These are phyloP conservation scores for Rhizopogon salebrosus DNA, from an alignment of 768 basidiomycete genomes.

Conservation along the genomic window DNA sequence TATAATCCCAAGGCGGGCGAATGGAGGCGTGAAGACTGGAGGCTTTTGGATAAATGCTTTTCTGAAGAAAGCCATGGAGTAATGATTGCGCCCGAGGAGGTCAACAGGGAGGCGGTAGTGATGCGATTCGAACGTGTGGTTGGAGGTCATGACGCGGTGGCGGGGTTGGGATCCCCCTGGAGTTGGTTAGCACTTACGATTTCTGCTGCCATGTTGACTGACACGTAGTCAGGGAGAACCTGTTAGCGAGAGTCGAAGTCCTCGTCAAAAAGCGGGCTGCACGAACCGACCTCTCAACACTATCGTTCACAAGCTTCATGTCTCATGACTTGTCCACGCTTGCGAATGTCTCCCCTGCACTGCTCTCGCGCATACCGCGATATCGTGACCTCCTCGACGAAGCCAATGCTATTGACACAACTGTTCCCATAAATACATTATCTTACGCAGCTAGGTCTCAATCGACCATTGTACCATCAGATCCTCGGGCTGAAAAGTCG, in stretches of 20 bases:
- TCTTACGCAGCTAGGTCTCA: slow-evolving; percentile 12
- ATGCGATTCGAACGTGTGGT: slow-evolving; percentile 47
- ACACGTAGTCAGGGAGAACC: slow-evolving; percentile 8
- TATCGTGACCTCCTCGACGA: slow-evolving; percentile 43
- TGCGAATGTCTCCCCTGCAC: not conserved
- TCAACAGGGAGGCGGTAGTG: slow-evolving; percentile 55
- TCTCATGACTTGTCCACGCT: not conserved
- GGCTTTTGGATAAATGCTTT: slow-evolving; percentile 70
- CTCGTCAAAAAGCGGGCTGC: slow-evolving; percentile 22
- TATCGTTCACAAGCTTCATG: not conserved
- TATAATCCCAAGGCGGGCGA: slow-evolving; percentile 14
- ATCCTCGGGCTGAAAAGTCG: slow-evolving; percentile 46
- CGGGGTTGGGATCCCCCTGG: slow-evolving; percentile 48
- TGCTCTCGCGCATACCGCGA: slow-evolving; percentile 42
- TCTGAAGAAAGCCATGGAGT: slow-evolving; percentile 60
- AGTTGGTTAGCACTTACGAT: slow-evolving; percentile 39
- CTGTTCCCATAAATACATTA: slow-evolving; percentile 12
- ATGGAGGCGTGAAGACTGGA: slow-evolving; percentile 82
- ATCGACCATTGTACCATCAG: slow-evolving; percentile 1
- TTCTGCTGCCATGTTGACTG: not conserved
- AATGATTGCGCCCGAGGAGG: slow-evolving; percentile 33
- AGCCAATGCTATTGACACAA: slow-evolving; percentile 20
- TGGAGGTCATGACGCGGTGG: slow-evolving; percentile 39
- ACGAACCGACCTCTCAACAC: slow-evolving; percentile 5
- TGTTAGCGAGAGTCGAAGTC: slow-evolving; percentile 26